Evolutionary conservation across 495 filamentous ascomycete genomes (phyloP), one percentile per base, ranked within the genome.

Genomic region (Aspergillus indologenus): DNA sequence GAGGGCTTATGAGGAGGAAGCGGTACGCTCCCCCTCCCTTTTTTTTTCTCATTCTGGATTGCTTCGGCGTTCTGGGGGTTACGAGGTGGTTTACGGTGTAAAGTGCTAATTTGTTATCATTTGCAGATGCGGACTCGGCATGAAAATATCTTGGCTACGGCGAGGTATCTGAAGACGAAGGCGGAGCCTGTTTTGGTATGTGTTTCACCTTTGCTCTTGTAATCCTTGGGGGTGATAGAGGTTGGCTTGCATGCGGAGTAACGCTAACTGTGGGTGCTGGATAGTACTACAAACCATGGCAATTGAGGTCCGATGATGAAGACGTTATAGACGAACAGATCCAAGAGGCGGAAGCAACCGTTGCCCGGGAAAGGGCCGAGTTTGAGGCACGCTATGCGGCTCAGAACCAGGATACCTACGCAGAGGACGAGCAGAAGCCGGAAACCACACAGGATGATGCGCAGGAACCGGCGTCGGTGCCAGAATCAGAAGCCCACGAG

Each of bases 261-360:
- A 15, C 5, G 12, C 34, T 40, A 15, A 26, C 19, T 23, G 53
- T 62, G 75, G 40, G 8, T 12, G 4, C 26, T 50, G 29, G 45
- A 3, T 65, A 97, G 93, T 93, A 86, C 71, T 98, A 96, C 72
- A 87, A 87, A 52, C 94, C 94, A 6, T 96, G 90, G 88, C 84
- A 92, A 65, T 75, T 89, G 53, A 81, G 83, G 26, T 71, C 79
- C 5, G 79, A 79, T 18, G 84, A 90, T 58, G 85, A 87, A 57
- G 81, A 76, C 11, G 77, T 73, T 42, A 88, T 90, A 70, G 75
- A 75, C 53, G 70, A 76, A 15, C 87, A 90, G 61, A 74, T 87
- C 42, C 66, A 79, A 34, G 82, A 85, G 57, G 79, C 82, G 24
- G 72, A 86, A 63, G 75, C 72, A 2, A 76, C 58, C 4, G 75